A percentile compares a stretch with the other conserved stretches of the same genome.
Evolutionary conservation across 2,329 filamentous ascomycete genomes (phyloP).

Genomic region (Colletotrichum simmondsii): DNA sequence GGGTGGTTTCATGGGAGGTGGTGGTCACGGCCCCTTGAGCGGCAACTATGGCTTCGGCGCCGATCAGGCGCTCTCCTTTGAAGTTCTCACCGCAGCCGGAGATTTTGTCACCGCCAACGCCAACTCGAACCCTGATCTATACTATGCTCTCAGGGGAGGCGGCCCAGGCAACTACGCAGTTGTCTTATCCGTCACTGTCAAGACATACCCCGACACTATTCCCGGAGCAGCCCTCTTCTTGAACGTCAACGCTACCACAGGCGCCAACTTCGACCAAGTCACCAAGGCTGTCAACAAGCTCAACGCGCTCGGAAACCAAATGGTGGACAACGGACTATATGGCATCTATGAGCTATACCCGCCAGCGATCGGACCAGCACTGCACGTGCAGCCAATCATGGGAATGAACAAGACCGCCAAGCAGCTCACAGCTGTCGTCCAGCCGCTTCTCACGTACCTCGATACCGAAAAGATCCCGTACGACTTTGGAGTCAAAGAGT

Average conservation of each 20-base stretch:
- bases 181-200: conserved; percentile 62
- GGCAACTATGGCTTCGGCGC: conserved; percentile 56
- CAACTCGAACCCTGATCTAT: conserved; percentile 61
- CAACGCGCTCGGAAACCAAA: conserved; percentile 23
- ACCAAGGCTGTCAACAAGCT: conserved; percentile 28
- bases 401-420: conserved; percentile 34
- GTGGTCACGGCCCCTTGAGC: conserved; percentile 62
- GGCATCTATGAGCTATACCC: conserved; percentile 34
- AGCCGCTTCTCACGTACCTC: conserved; percentile 27
- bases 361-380: conserved; percentile 7
- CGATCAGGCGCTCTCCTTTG: conserved; percentile 59
- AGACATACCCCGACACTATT: conserved; percentile 52
- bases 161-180: conserved; percentile 64
- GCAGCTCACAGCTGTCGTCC: conserved; percentile 18
- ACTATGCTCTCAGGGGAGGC: conserved; percentile 67
- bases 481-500: conserved; percentile 22
- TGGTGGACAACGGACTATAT: conserved; percentile 34
- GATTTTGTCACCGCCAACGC: conserved; percentile 55
- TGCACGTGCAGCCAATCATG: conserved; percentile 37
- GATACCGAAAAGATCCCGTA: conserved; percentile 26
- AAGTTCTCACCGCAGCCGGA: conserved; percentile 59
- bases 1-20: conserved; percentile 71
- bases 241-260: conserved; percentile 31
- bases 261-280: conserved; percentile 22
- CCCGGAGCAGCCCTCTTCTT: conserved; percentile 26